These are phyloP conservation scores for Anaeramoeba flamelloides DNA, from an alignment of 78 protist genomes.

Conservation along the genomic window DNA sequence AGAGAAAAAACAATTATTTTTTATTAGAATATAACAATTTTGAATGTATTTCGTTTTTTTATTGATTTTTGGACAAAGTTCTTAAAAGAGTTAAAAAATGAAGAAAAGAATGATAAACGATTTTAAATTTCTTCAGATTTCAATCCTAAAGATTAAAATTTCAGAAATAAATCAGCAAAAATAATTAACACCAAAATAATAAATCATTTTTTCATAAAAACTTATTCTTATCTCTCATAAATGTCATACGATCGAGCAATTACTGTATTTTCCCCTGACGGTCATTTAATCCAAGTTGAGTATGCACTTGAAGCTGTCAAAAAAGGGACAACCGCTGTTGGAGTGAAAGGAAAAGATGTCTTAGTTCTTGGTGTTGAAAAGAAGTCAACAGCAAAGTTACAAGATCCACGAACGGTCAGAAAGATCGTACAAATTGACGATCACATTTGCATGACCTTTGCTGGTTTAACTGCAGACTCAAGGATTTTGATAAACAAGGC, in stretches of 20 bases:
- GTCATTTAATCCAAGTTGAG: slow-evolving; percentile 85
- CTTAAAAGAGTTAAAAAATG: no score
- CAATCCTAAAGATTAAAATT: no score
- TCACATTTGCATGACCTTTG: slow-evolving; percentile 78
- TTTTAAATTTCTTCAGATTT: no score
- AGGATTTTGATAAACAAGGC: slow-evolving; percentile 79
- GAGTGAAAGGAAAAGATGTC: slow-evolving; percentile 70
- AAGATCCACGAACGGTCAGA: slow-evolving; percentile 88
- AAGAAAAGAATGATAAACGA: no score
- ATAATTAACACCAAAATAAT: no score
- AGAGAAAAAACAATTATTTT: no score
- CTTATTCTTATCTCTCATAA: no score
- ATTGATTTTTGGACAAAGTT: no score
- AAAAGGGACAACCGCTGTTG: slow-evolving; percentile 90
- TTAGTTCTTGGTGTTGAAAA: slow-evolving; percentile 52
- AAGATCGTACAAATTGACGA: slow-evolving; percentile 85
- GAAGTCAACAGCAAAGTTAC: slow-evolving; percentile 32
- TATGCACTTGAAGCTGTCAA: slow-evolving; percentile 98
- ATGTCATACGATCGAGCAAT: slow-evolving; percentile 99
- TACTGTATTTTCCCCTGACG: slow-evolving; percentile 99
- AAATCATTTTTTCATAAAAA: no score
- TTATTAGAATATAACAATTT: no score
- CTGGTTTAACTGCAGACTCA: slow-evolving; percentile 93
- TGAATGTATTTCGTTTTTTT: no score
- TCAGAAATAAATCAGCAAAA: no score